These are phyloP conservation scores for Fomitopsis pinicola DNA, from an alignment of 1,284 basidiomycete species.

Conservation along the genomic window DNA sequence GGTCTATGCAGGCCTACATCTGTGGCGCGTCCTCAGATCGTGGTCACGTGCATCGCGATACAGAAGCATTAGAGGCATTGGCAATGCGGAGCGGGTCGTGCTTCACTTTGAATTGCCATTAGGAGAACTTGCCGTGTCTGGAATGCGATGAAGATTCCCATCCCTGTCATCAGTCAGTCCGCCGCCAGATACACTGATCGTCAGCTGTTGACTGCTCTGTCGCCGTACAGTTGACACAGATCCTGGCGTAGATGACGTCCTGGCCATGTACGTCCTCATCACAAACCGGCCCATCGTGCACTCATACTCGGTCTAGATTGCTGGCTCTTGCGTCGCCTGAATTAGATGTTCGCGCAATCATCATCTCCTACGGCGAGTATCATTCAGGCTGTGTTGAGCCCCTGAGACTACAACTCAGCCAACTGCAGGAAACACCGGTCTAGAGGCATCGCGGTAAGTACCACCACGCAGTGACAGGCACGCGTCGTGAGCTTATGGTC, in stretches of 20 bases:
- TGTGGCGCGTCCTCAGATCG: too few species aligned
- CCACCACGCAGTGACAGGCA: not conserved
- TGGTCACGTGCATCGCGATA: constrained; percentile 5
- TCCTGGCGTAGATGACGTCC: constrained; percentile 89
- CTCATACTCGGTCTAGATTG: constrained; percentile 34
- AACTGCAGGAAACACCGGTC: constrained; percentile 64
- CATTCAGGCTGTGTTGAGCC: too few species aligned
- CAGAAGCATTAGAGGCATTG: too few species aligned
- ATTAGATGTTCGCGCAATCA: constrained; percentile 73
- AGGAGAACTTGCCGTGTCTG: not conserved
- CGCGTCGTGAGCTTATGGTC: not conserved
- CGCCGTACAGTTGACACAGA: constrained; percentile 64
- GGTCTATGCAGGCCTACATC: too few species aligned
- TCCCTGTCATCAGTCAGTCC: constrained; percentile 53
- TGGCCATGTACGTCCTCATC: constrained; percentile 51
- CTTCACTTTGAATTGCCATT: not conserved
- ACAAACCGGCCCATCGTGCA: constrained; percentile 27
- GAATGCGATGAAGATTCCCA: constrained; percentile 13
- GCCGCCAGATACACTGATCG: not conserved
- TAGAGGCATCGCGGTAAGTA: constrained; percentile 53
- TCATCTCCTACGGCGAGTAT: constrained; percentile 70
- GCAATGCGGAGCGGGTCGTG: too few species aligned
- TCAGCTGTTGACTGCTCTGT: not conserved
- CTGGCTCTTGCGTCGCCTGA: constrained; percentile 73
- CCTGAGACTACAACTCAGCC: not conserved